Percentiles rank a stretch among this genome's conserved stretches.
phyloP scores from a whole-genome alignment of 2,329 filamentous ascomycete species.

The Colletotrichum filicis region DNA sequence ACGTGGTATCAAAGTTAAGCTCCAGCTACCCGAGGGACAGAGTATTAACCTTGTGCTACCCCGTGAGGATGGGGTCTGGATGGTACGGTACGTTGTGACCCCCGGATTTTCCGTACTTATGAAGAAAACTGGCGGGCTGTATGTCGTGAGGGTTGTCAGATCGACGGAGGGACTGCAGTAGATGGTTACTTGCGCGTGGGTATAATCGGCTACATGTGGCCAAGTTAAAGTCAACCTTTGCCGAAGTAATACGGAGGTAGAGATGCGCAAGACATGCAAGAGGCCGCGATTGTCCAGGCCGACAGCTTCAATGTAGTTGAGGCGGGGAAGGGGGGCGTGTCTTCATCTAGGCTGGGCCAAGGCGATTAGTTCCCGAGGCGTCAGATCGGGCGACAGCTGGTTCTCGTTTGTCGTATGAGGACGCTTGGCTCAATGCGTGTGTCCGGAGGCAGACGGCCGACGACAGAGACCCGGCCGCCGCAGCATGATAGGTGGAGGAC shows the following conservation, averaged over 20 bases:
- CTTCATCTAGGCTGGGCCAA: slow-evolving; percentile 10
- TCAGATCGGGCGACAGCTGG: slow-evolving; percentile 15
- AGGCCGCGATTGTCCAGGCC: slow-evolving; percentile 1
- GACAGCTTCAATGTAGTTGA: neutral
- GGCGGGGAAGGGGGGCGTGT: neutral
- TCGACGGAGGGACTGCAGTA: slow-evolving; percentile 5
- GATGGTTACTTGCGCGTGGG: slow-evolving; percentile 5
- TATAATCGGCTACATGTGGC: slow-evolving; percentile 15
- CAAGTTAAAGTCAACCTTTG: slow-evolving; percentile 3
- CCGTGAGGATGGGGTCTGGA: slow-evolving; percentile 2
- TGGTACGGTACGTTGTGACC: slow-evolving; percentile 6
- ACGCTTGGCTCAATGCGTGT: slow-evolving; percentile 32
- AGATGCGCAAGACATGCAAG: neutral
- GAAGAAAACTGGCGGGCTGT: neutral
- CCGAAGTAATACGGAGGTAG: slow-evolving; percentile 18
- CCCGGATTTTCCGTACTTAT: slow-evolving; percentile 13
- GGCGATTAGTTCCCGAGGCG: slow-evolving; percentile 17
- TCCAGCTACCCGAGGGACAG: neutral
- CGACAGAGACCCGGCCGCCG: slow-evolving; percentile 8
- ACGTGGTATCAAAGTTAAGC: neutral
- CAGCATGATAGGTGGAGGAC: slow-evolving; percentile 28
- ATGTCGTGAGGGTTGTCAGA: neutral
- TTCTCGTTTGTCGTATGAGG: neutral
- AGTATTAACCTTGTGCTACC: slow-evolving; percentile 19
- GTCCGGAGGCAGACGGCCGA: slow-evolving; percentile 32